These are phyloP conservation scores for Kalmusia sp. DNA, from an alignment of 2,329 filamentous ascomycete genomes.

Conservation along the genomic window DNA sequence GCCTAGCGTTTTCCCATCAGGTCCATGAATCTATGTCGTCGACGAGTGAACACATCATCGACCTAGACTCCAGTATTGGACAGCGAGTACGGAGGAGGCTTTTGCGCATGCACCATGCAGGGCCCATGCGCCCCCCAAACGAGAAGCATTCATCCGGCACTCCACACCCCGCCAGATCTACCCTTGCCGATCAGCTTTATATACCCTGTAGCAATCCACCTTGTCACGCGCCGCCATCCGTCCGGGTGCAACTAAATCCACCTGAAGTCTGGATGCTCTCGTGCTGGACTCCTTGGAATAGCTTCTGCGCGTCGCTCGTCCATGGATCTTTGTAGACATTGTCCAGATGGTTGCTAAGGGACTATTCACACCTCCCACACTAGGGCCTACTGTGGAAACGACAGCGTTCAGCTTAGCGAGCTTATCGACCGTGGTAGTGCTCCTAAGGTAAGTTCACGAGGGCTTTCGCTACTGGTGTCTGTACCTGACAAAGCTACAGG, in stretches of 20 bases:
- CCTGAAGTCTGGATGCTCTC: not conserved
- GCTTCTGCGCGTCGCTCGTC: not conserved
- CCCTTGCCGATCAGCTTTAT: slow-evolving; percentile 15
- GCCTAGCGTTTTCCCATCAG: not conserved
- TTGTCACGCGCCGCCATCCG: slow-evolving; percentile 2
- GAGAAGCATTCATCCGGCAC: slow-evolving; percentile 17
- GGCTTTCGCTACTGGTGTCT: not conserved
- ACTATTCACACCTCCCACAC: slow-evolving; percentile 25
- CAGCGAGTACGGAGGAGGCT: not conserved
- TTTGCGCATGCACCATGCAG: slow-evolving; percentile 7
- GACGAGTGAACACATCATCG: not conserved
- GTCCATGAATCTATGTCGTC: not conserved
- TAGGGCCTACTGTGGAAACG: slow-evolving; percentile 28
- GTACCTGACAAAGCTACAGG: slow-evolving; percentile 13
- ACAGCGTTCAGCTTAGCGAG: slow-evolving; percentile 29
- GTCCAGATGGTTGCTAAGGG: slow-evolving; percentile 16
- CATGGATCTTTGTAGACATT: not conserved
- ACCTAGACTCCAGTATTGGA: not conserved
- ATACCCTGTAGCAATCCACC: slow-evolving; percentile 12
- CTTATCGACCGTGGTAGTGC: slow-evolving; percentile 29
- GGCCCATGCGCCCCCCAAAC: slow-evolving; percentile 3
- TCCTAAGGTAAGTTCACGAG: slow-evolving; percentile 18
- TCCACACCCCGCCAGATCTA: slow-evolving; percentile 8
- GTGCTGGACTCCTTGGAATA: not conserved
- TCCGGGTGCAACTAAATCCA: slow-evolving; percentile 3